These are phyloP conservation scores for Houttuynia cordata DNA, from an alignment of 164 flowering plant species.

Conservation along the genomic window DNA sequence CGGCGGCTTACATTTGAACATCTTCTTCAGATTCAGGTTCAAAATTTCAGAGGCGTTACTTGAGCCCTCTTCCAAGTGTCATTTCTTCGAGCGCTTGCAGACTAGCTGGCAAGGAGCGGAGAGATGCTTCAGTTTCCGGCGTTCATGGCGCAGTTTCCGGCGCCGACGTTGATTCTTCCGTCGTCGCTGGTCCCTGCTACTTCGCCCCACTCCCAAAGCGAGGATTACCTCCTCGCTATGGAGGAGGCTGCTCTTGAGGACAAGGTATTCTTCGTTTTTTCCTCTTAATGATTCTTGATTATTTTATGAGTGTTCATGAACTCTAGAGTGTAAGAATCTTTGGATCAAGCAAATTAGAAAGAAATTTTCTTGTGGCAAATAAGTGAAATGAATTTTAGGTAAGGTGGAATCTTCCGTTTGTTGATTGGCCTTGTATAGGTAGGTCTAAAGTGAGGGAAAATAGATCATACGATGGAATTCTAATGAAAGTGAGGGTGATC, in stretches of 20 bases:
- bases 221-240: constrained; percentile 70
- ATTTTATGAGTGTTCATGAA: not conserved
- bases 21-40: no score
- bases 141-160: constrained; percentile 61
- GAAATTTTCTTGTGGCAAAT: no score
- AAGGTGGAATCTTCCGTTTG: no score
- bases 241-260: constrained; percentile 80
- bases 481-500: no score
- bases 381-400: no score
- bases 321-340: not conserved
- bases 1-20: no score
- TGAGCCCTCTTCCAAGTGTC: not conserved
- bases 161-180: constrained; percentile 49
- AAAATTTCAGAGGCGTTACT: no score
- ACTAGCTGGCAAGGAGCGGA: constrained; percentile 4
- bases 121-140: constrained; percentile 43
- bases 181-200: constrained; percentile 60
- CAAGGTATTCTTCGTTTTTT: constrained; percentile 40
- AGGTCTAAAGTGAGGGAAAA: no score
- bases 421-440: no score
- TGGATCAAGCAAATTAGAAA: not conserved
- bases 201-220: constrained; percentile 77
- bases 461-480: no score
- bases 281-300: not conserved
- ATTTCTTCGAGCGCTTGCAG: not conserved